Base-by-base conservation (phyloP, 106 monocot species). In the Dendrobium officinale region DNA sequence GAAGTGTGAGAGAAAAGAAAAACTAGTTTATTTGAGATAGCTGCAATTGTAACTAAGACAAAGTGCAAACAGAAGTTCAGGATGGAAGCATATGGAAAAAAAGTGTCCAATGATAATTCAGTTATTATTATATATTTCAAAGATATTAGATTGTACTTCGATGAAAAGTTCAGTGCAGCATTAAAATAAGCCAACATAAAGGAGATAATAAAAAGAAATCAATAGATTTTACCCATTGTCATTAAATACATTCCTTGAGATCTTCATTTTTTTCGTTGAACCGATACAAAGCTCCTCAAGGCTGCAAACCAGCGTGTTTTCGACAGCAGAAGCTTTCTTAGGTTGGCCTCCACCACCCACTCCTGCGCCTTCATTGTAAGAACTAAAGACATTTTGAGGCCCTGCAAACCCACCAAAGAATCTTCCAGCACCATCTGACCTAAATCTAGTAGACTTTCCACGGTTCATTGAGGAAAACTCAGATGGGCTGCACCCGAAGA, bases 251-350 rank as follows among this genome's bases (percentile, higher is more conserved):
- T 87, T 88, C 66, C 96, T 85, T 1, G 87, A 92, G 20, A 97
- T 91, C 86, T 92, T 97, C 96, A 97, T 94, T 86, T 92, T 94
- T 81, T 88, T 90, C 3, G 85, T 92, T 4, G 90, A 90, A 0
- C 96, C 96, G 24, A 81, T 84, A 56, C 85, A 96, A 55, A 96
- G 88, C 81, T 96, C 96, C 79, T 94, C 93, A 24, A 96, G 92
- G 79, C 82, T 90, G 79, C 96, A 96, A 47, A 85, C 45, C 81
- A 96, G 49, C 81, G 86, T 96, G 77, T 79, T 90, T 83, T 96
- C 96, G 24, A 96, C 85, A 20, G 87, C 80, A 37, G 90, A 73
- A 18, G 90, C 61, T 70, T 91, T 95, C 31, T 86, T 77, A 31
- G 77, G 67, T 44, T 64, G 82, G 42, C 78, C 82, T 37, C 80